Evolutionary conservation across 805 yeast species (phyloP).

Genomic region (Pichia thaimueangensis): DNA sequence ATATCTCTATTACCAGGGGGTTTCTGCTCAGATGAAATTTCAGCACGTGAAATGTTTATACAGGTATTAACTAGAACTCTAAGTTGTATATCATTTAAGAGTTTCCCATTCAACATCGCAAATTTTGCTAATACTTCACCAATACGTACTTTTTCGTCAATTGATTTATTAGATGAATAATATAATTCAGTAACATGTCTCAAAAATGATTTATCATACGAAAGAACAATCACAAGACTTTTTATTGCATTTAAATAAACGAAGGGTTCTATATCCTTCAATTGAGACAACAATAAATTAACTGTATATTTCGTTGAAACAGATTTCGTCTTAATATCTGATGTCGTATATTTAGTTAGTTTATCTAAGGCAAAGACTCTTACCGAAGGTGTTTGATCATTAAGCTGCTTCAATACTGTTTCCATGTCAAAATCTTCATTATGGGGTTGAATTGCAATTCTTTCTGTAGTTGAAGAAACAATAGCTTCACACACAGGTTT

Average conservation of each 20-base stretch:
- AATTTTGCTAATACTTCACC: conserved; percentile 76
- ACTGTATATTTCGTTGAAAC: conserved; percentile 41
- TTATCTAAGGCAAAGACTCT: conserved; percentile 78
- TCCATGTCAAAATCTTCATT: conserved; percentile 38
- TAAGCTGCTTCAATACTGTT: conserved; percentile 59
- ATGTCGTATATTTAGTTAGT: conserved; percentile 42
- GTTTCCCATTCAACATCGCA: conserved; percentile 42
- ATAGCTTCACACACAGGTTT: conserved; percentile 5
- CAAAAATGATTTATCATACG: conserved; percentile 29
- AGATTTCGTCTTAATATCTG: conserved; percentile 15
- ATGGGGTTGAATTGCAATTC: background rate
- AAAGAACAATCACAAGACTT: conserved; percentile 58
- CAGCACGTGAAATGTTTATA: conserved; percentile 21
- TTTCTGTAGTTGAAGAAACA: background rate
- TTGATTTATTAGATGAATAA: conserved; percentile 5
- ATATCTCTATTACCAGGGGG: conserved; percentile 35
- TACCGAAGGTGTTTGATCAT: conserved; percentile 77
- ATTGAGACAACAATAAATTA: conserved; percentile 53
- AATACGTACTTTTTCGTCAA: conserved; percentile 68
- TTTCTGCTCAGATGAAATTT: background rate
- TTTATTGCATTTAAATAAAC: conserved; percentile 80
- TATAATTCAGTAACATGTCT: conserved; percentile 13
- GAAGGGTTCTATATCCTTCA: conserved; percentile 79
- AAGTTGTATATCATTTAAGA: conserved; percentile 38
- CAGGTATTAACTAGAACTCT: conserved; percentile 38